phyloP scores from a whole-genome alignment of 371 early-diverging fungal species.

The Dipsacomyces acuminosporus region DNA sequence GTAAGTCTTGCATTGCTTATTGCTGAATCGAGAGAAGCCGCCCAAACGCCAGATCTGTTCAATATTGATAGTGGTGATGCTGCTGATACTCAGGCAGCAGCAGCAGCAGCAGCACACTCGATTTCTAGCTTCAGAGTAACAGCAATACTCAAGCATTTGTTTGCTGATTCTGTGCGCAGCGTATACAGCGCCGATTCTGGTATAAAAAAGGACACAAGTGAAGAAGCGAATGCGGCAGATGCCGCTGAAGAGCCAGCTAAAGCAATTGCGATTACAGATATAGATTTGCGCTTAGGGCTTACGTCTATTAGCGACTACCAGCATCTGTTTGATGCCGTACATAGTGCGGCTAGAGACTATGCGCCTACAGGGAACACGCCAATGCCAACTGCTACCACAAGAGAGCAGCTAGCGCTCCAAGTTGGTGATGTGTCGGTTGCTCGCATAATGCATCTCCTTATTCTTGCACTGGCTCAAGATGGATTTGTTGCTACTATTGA shows the following conservation, averaged over 20 bases:
- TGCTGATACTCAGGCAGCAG: background rate
- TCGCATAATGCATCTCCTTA: conserved; percentile 15
- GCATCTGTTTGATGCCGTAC: conserved; percentile 2
- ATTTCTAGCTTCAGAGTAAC: conserved; percentile 10
- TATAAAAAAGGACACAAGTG: background rate
- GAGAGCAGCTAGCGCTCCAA: conserved; percentile 11
- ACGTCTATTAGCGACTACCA: conserved; percentile 7
- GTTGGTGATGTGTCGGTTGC: conserved; percentile 4
- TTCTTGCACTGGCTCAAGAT: conserved; percentile 22
- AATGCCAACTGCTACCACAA: background rate
- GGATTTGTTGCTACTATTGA: background rate
- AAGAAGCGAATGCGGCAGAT: background rate
- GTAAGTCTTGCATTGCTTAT: conserved; percentile 11
- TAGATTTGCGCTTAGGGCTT: conserved; percentile 6
- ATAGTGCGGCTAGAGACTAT: background rate
- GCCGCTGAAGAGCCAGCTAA: background rate
- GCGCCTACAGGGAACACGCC: conserved; percentile 15
- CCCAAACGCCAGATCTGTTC: no score
- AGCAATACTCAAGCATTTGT: conserved; percentile 14
- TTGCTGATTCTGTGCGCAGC: conserved; percentile 3
- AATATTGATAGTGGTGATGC: no score
- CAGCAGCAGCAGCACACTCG: background rate
- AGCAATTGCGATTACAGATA: no score
- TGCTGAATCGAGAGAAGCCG: background rate
- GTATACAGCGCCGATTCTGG: background rate